Percentiles rank a stretch among this genome's conserved stretches.
phyloP scores from a whole-genome alignment of 2,329 filamentous ascomycete species.

The Shiraia bambusicola region DNA sequence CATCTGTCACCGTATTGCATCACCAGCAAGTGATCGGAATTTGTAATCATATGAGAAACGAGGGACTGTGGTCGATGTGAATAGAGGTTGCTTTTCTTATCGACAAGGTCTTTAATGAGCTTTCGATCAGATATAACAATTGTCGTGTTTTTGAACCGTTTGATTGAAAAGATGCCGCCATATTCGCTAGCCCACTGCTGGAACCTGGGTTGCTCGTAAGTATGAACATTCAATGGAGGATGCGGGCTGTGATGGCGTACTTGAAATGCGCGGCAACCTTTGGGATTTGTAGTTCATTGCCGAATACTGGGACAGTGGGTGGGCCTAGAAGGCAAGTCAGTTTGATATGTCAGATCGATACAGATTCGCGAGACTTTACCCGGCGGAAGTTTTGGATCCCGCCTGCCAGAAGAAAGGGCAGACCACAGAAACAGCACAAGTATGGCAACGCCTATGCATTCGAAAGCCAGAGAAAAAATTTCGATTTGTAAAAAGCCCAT shows the following conservation, averaged over 20 bases:
- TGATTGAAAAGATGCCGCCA: slow-evolving; percentile 13
- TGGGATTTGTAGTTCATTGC: slow-evolving; percentile 11
- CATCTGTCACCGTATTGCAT: slow-evolving; percentile 52
- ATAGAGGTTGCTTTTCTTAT: slow-evolving; percentile 10
- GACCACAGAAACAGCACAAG: slow-evolving; percentile 4
- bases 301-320: slow-evolving; percentile 9
- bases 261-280: slow-evolving; percentile 8
- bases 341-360: not conserved
- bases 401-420: slow-evolving; percentile 3
- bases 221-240: not conserved
- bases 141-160: slow-evolving; percentile 7
- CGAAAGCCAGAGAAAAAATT: not conserved
- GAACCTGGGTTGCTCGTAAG: slow-evolving; percentile 3
- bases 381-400: slow-evolving; percentile 5
- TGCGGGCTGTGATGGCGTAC: slow-evolving; percentile 3
- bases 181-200: slow-evolving; percentile 10
- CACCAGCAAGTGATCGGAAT: slow-evolving; percentile 51
- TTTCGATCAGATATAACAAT: slow-evolving; percentile 8
- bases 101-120: slow-evolving; percentile 7
- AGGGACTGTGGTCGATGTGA: slow-evolving; percentile 8
- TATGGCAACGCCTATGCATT: not conserved
- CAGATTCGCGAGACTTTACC: slow-evolving; percentile 2
- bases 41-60: slow-evolving; percentile 43
- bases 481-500: not conserved
- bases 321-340: slow-evolving; percentile 3